phyloP scores from a whole-genome alignment of 176 grass and related monocot genomes.

The Bolboschoenus planiculmis region DNA sequence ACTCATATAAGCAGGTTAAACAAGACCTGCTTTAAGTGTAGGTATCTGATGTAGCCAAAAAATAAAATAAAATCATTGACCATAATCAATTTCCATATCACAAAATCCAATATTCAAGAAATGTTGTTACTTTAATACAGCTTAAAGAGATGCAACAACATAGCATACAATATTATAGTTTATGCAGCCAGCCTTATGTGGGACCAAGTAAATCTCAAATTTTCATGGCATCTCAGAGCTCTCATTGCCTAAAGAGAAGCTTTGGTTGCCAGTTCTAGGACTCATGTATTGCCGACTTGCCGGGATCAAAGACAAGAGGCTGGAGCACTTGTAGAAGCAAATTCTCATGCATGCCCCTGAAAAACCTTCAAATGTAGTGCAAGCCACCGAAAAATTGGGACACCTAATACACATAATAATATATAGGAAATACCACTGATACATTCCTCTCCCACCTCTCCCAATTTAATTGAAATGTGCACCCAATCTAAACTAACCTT shows the following conservation, averaged over 20 bases:
- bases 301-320: background rate
- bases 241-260: background rate
- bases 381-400: background rate
- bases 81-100: background rate
- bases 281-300: background rate
- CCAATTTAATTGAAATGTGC: background rate
- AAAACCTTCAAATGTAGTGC: constrained; percentile 1
- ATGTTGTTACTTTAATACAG: background rate
- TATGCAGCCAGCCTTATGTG: background rate
- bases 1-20: background rate
- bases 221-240: background rate
- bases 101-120: background rate
- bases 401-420: background rate
- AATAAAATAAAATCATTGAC: background rate
- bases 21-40: background rate
- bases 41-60: background rate
- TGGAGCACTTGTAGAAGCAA: background rate
- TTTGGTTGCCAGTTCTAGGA: background rate
- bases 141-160: background rate
- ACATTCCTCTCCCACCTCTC: background rate
- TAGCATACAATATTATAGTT: background rate
- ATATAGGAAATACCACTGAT: background rate
- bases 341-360: background rate
- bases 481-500: background rate
- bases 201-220: background rate